Evolutionary conservation across 1,284 basidiomycete species (phyloP).

Genomic region (Ustilago cynodontis): DNA sequence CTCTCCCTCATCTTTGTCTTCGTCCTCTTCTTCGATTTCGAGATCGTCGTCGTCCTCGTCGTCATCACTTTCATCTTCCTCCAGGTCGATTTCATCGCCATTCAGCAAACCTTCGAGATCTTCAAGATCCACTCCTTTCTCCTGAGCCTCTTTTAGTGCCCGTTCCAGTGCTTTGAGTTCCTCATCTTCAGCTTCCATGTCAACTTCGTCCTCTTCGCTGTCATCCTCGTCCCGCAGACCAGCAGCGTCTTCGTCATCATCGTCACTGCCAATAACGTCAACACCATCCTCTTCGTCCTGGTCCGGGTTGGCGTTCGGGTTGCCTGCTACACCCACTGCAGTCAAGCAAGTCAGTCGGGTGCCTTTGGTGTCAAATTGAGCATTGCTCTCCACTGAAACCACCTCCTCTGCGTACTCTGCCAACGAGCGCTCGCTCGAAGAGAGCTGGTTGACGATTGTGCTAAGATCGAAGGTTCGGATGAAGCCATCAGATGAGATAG

Average conservation of each 20-base stretch:
- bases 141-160: slow-evolving; percentile 52
- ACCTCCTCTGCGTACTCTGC: slow-evolving; percentile 17
- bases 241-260: slow-evolving; percentile 30
- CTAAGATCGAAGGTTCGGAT: slow-evolving; percentile 65
- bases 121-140: slow-evolving; percentile 43
- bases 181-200: slow-evolving; percentile 47
- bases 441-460: slow-evolving; percentile 30
- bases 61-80: slow-evolving; percentile 21
- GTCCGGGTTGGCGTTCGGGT: slow-evolving; percentile 14
- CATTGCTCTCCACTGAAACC: slow-evolving; percentile 43
- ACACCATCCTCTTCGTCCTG: slow-evolving; percentile 41
- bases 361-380: slow-evolving; percentile 60
- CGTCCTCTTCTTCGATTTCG: slow-evolving; percentile 26
- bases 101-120: slow-evolving; percentile 44
- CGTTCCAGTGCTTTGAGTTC: slow-evolving; percentile 52
- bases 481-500: slow-evolving; percentile 67
- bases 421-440: slow-evolving; percentile 6
- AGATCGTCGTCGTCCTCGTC: slow-evolving; percentile 18
- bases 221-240: slow-evolving; percentile 23
- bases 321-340: slow-evolving; percentile 48
- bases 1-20: slow-evolving; percentile 13
- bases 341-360: slow-evolving; percentile 66
- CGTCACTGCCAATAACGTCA: slow-evolving; percentile 41
- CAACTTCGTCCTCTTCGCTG: slow-evolving; percentile 45
- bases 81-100: slow-evolving; percentile 31